Base-by-base conservation (phyloP, 2,329 filamentous ascomycete genomes). In the Ramichloridium luteum region DNA sequence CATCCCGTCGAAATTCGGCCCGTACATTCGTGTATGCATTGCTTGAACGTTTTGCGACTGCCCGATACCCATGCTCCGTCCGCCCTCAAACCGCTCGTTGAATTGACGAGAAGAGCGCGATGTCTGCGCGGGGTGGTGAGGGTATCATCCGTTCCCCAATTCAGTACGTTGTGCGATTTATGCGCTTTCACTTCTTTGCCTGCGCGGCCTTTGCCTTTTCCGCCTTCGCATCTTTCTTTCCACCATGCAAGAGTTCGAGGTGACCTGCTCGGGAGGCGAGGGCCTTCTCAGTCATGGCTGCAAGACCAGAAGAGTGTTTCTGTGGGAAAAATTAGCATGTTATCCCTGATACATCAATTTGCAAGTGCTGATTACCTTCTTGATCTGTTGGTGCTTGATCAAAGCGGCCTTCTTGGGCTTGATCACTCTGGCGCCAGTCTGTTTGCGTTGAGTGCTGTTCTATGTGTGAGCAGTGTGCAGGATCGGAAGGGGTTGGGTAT, bases 251-350 rank as follows among this genome's bases (percentile, higher is more conserved):
- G 48, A 82, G 50, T 54, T 83, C 77, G 48, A 82, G 48, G 64
- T 83, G 77, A 10, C 77, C 78, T 4, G 76, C 77, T 47, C 72
- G 72, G 39, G 72, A 62, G 9, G 76, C 77, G 6, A 82, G 62
- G 40, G 65, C 68, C 38, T 69, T 68, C 50, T 83, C 78, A n/a
- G 77, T 82, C 58, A 72, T 64, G 1, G 67, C 68, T 3, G 68
- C 69, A 25, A 82, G 56, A 0, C 75, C 75, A 1, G 70, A 61
- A 1, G 72, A 67, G 39, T 72, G 63, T 66, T 79, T 78, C 68
- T 68, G 34, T 18, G n/a, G n/a, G n/a, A n/a, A n/a, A n/a, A n/a
- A n/a, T n/a, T n/a, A n/a, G n/a, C n/a, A n/a, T n/a, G n/a, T n/a
- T n/a, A n/a, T n/a, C n/a, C n/a, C n/a, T n/a, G n/a, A n/a, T n/a